These are phyloP conservation scores for Debaryomyces nepalensis DNA, from an alignment of 1,139 yeast genomes.

Conservation along the genomic window DNA sequence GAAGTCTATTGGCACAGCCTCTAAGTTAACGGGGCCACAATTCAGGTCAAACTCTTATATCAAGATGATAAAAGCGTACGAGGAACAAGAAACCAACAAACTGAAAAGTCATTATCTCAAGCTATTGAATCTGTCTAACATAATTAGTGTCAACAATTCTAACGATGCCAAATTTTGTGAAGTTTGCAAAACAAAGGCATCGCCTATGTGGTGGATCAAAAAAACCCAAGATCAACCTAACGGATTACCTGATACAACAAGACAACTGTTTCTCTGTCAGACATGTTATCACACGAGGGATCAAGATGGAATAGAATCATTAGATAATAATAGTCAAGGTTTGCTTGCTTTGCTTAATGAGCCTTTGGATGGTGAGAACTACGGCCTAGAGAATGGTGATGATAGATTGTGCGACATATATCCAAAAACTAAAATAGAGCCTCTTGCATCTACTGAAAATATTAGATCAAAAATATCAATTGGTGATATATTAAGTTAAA, in stretches of 20 bases:
- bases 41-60: slow-evolving; percentile 37
- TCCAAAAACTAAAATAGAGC: slow-evolving; percentile 14
- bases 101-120: slow-evolving; percentile 16
- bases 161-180: slow-evolving; percentile 25
- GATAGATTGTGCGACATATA: slow-evolving; percentile 31
- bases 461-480: slow-evolving; percentile 28
- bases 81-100: slow-evolving; percentile 19
- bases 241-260: background rate
- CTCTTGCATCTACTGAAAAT: slow-evolving; percentile 15
- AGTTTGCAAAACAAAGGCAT: slow-evolving; percentile 30
- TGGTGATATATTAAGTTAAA: slow-evolving; percentile 30
- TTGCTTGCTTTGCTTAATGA: slow-evolving; percentile 30
- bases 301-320: slow-evolving; percentile 13
- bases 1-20: slow-evolving; percentile 23
- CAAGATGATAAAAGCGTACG: slow-evolving; percentile 24
- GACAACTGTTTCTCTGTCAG: slow-evolving; percentile 30
- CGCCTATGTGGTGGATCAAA: slow-evolving; percentile 48
- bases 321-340: slow-evolving; percentile 15
- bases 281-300: slow-evolving; percentile 32
- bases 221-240: slow-evolving; percentile 1
- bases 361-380: slow-evolving; percentile 40
- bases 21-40: slow-evolving; percentile 37
- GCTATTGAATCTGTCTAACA: slow-evolving; percentile 22
- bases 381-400: slow-evolving; percentile 35
- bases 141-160: slow-evolving; percentile 17